phyloP scores from a whole-genome alignment of 768 basidiomycete genomes.

The Lactarius quietus region DNA sequence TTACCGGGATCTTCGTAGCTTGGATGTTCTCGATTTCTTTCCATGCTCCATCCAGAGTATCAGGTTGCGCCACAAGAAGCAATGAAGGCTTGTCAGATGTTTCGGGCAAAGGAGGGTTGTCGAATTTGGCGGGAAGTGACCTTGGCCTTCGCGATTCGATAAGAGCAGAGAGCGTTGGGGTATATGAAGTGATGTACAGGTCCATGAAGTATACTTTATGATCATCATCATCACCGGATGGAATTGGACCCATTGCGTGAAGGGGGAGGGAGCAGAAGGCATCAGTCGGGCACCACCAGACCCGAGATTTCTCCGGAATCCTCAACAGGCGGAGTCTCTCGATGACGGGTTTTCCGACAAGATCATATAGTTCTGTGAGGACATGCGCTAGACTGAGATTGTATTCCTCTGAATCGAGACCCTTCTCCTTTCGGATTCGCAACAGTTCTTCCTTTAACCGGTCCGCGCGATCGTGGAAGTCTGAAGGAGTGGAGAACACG shows the following conservation, averaged over 20 bases:
- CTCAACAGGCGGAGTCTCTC: neutral
- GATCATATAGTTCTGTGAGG: neutral
- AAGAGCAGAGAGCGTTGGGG: no score
- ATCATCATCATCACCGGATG: neutral
- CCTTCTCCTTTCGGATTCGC: neutral
- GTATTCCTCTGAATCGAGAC: conserved; percentile 1
- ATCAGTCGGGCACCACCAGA: neutral
- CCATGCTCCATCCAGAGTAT: neutral
- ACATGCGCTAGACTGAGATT: neutral
- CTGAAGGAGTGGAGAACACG: neutral
- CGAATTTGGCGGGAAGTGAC: no score
- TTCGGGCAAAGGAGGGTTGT: no score
- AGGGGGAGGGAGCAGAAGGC: conserved; percentile 5
- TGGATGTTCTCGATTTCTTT: neutral
- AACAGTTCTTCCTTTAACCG: neutral
- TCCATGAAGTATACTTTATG: no score
- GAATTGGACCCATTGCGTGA: conserved; percentile 4
- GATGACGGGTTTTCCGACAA: neutral
- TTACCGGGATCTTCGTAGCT: neutral
- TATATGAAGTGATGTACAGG: no score
- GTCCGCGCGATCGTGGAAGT: neutral
- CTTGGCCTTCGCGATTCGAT: no score
- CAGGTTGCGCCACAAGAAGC: conserved; percentile 4
- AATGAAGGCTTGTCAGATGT: no score
- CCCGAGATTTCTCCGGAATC: neutral